These are phyloP conservation scores for Eucalyptus microcorys DNA, from an alignment of 345 rosid genomes.

Conservation along the genomic window DNA sequence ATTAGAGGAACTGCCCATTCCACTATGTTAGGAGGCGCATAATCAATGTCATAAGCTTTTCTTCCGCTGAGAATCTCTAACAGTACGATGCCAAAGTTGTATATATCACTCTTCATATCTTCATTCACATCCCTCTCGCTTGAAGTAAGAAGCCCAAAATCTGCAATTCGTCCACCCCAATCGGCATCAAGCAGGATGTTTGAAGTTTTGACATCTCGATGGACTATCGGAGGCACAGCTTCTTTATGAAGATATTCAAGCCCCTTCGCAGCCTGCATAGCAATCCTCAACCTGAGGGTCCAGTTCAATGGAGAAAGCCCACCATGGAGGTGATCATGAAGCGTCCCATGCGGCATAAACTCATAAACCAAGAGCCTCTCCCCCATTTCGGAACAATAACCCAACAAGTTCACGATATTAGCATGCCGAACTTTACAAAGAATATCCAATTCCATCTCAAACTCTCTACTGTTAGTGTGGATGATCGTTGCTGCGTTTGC, in stretches of 20 bases:
- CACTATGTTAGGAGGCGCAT: conserved; percentile 41
- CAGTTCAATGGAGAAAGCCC: conserved; percentile 69
- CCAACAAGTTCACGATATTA: conserved; percentile 78
- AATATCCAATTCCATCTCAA: conserved; percentile 65
- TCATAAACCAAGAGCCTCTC: conserved; percentile 85
- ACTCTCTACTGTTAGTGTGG: conserved; percentile 67
- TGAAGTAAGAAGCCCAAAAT: conserved; percentile 63
- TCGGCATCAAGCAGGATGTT: conserved; percentile 79
- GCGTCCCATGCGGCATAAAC: conserved; percentile 85
- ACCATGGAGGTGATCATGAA: conserved; percentile 73
- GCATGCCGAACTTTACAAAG: conserved; percentile 66
- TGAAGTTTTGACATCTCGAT: conserved; percentile 59
- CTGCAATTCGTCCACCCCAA: conserved; percentile 83
- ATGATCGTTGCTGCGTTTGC: conserved; percentile 95
- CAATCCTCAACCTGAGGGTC: conserved; percentile 52
- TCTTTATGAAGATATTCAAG: conserved; percentile 81
- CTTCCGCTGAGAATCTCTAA: conserved; percentile 87
- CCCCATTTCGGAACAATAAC: conserved; percentile 84
- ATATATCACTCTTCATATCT: conserved; percentile 52
- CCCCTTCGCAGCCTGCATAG: conserved; percentile 74
- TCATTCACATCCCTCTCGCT: conserved; percentile 33
- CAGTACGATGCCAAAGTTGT: conserved; percentile 56
- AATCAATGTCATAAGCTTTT: conserved; percentile 62
- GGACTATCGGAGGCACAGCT: conserved; percentile 48
- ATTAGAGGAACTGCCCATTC: conserved; percentile 72